Base-by-base conservation (phyloP, 2,329 filamentous ascomycete species). In the Spiromastix sp. region DNA sequence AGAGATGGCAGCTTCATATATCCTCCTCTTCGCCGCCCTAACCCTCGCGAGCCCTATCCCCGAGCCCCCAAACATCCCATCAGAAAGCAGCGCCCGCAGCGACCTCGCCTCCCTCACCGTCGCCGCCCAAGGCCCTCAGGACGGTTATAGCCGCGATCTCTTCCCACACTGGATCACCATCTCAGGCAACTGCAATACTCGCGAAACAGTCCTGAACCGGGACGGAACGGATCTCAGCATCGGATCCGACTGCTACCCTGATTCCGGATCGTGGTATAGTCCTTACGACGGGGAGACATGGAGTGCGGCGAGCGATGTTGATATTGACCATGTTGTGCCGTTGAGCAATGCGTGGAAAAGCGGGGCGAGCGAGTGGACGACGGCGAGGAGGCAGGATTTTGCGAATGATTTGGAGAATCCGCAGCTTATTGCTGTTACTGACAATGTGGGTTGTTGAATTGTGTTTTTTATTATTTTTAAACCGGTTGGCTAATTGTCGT, bases 241-340 rank as follows among this genome's bases (percentile, higher is more conserved):
- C 22, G 67, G 71, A 55, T 63, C 58, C 9, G 65, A 70, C 21
- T 93, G 84, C 57, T 60, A 68, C 1, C 58, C 80, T 0, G 77
- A 69, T 0, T 74, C 72, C 3, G 84, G 85, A 4, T 67, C 63
- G 0, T 91, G 85, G 84, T 59, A 55, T 26, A 79, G 73, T 22
- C 79, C 81, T 0, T 91, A 82, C 53, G 84, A 89, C 49, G 82
- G 81, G 11, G 77, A 63, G 0, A 75, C 67, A 1, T 85, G 80
- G 79, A 79, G 74, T 0, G 63, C 66, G 1, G 72, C 81, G 1
- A 71, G 67, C 12, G 80, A 87, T 47, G 56, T 91, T 1, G 82
- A 89, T 47, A 89, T 91, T 40, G 85, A 91, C 55, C 85, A 91
- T 55, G 69, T 91, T 60, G 81, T 93, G 2, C 83, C 85, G 1